Percentiles rank a stretch among this genome's conserved stretches.
These are phyloP conservation scores for Stentor coeruleus DNA, from an alignment of 73 alveolate species.

Conservation along the genomic window DNA sequence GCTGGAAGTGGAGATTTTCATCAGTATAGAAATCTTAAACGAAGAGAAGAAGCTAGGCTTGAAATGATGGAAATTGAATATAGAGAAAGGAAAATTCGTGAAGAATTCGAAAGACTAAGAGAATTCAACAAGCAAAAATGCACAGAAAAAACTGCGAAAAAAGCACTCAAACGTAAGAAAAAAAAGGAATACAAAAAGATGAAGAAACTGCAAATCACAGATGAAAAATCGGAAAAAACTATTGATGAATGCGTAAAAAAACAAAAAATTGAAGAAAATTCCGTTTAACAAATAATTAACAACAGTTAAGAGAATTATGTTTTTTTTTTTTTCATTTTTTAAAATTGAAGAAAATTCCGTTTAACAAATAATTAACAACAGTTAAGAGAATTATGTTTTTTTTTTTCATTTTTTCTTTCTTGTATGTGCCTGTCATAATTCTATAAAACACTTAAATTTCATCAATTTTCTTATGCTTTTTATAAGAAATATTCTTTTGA, in stretches of 20 bases:
- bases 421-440: too few relatives aligned
- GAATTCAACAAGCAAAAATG: slow-evolving; percentile 30
- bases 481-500: too few relatives aligned
- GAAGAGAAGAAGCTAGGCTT: slow-evolving; percentile 55
- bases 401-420: too few relatives aligned
- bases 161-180: slow-evolving; percentile 48
- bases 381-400: too few relatives aligned
- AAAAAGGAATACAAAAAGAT: slow-evolving; percentile 32
- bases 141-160: slow-evolving; percentile 48
- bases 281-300: background rate
- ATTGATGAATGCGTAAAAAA: slow-evolving; percentile 29
- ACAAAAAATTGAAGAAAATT: slow-evolving; percentile 6
- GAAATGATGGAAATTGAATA: slow-evolving; percentile 50
- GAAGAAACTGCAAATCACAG: slow-evolving; percentile 19
- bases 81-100: slow-evolving; percentile 13
- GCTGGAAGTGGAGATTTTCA: slow-evolving; percentile 77
- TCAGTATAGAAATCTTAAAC: slow-evolving; percentile 56
- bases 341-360: background rate
- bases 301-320: too few relatives aligned
- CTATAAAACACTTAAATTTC: too few relatives aligned
- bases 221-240: slow-evolving; percentile 18
- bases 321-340: too few relatives aligned
- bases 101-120: slow-evolving; percentile 38
- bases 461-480: too few relatives aligned
- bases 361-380: background rate